phyloP scores from a whole-genome alignment of 257 asterid species.

The Petunia axillaris region DNA sequence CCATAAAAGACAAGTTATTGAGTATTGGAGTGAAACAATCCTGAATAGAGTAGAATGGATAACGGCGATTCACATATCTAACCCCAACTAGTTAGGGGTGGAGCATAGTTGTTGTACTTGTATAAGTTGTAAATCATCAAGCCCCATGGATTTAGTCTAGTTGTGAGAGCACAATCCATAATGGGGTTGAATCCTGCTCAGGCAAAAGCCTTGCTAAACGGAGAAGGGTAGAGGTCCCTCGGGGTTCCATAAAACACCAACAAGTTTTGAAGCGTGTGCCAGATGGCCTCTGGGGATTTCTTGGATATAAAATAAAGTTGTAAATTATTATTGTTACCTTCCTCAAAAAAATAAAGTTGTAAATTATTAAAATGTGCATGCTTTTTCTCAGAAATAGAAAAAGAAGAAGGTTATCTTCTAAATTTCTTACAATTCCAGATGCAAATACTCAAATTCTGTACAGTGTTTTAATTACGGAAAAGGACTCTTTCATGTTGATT shows the following conservation, averaged over 20 bases:
- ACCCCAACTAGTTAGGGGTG: background rate
- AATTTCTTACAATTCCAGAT: background rate
- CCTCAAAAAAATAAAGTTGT: background rate
- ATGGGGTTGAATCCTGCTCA: too few species aligned
- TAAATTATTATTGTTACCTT: too few species aligned
- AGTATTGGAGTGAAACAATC: background rate
- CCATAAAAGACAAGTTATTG: constrained; percentile 8
- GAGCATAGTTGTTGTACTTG: background rate
- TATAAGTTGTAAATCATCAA: background rate
- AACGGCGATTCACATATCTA: background rate
- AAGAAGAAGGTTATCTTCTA: background rate
- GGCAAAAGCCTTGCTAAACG: too few species aligned
- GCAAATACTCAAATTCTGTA: background rate
- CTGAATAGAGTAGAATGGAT: background rate
- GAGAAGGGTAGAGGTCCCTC: too few species aligned
- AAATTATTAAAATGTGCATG: background rate
- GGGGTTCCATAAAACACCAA: too few species aligned
- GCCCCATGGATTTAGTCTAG: too few species aligned
- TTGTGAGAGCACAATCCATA: too few species aligned
- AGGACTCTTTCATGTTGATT: background rate
- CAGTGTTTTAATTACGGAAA: background rate
- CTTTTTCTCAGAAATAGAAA: background rate
- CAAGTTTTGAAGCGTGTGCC: too few species aligned
- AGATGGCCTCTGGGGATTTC: too few species aligned
- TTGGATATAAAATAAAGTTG: too few species aligned